Base-by-base conservation (phyloP, 345 rosid genomes). In the Corchorus capsularis region DNA sequence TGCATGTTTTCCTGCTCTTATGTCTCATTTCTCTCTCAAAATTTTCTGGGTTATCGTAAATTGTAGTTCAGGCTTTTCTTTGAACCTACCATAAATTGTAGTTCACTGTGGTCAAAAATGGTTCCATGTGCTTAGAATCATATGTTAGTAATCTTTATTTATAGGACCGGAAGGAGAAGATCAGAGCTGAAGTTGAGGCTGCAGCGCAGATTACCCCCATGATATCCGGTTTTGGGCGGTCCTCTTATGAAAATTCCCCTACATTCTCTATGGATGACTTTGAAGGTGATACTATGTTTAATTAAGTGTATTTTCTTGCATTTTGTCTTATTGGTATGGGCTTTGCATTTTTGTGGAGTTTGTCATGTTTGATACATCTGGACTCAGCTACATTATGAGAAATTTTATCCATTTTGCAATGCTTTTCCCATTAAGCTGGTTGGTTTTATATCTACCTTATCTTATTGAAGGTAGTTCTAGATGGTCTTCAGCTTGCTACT, bases 261-360 rank as follows among this genome's bases (percentile, higher is more conserved):
- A 50, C 89, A 45, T 93, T 89, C 82, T 85, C 98, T 69, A 85
- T 89, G 85, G 97, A 90, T 77, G 98, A 93, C 76, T 96, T 96
- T 80, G 95, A 91, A 89, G 97, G 99, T 93, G 77, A 22, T 52
- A 12, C 19, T 37, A 37, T 71, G 57, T 17, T 61, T 19, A 19
- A 22, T 74, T 62, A 69, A 16, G 35, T 47, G 1, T 27, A 37
- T 17, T 60, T 12, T 50, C n/a, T 19, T 74, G 19, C 75, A 20
- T 41, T 32, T 73, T 5, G 19, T 17, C 49, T 37, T 43, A 73
- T 65, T 37, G 20, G 9, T 12, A 34, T 72, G 57, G 57, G 19
- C 19, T 56, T 56, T 72, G 77, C 55, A 68, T 73, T 59, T 39
- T 32, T 60, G 47, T 53, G 60, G 45, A 20, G 53, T 55, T 55